phyloP scores from a whole-genome alignment of 2,329 filamentous ascomycete genomes.

The Chaetomium olivaceum region DNA sequence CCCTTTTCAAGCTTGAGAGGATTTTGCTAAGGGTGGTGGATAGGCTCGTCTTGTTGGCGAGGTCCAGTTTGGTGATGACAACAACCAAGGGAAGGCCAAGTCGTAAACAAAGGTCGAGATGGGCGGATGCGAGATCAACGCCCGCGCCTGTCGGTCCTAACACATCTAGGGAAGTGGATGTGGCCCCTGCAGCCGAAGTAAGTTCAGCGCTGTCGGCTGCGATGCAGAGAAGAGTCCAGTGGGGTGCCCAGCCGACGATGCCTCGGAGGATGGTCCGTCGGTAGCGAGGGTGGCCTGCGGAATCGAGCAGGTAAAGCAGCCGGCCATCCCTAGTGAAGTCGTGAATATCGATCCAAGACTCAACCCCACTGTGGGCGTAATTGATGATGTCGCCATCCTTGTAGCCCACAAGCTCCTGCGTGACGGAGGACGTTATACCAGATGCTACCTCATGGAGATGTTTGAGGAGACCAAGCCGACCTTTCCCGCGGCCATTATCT shows the following conservation, averaged over 20 bases:
- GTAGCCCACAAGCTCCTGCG: conserved; percentile 92
- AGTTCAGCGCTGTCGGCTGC: conserved; percentile 71
- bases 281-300: conserved; percentile 86
- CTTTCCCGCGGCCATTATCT: conserved; percentile 91
- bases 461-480: conserved; percentile 81
- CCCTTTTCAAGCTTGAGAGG: conserved; percentile 74
- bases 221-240: conserved; percentile 89
- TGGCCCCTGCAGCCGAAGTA: conserved; percentile 43
- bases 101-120: conserved; percentile 82
- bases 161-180: conserved; percentile 52
- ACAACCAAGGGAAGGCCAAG: conserved; percentile 76
- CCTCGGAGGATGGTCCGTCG: conserved; percentile 85
- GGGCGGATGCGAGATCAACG: conserved; percentile 72
- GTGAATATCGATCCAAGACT: conserved; percentile 94
- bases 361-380: conserved; percentile 81
- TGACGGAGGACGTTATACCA: conserved; percentile 90
- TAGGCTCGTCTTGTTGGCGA: conserved; percentile 73
- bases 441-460: conserved; percentile 92
- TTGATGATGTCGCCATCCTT: conserved; percentile 66
- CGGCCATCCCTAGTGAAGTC: conserved; percentile 71
- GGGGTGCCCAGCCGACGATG: conserved; percentile 91
- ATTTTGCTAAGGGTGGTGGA: conserved; percentile 71
- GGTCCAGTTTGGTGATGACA: conserved; percentile 86
- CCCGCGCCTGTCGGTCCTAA: conserved; percentile 55
- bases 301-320: conserved; percentile 86